Evolutionary conservation across 805 yeast species (phyloP), one percentile per base, ranked within the genome.

Genomic region (Starmerella asiatica): DNA sequence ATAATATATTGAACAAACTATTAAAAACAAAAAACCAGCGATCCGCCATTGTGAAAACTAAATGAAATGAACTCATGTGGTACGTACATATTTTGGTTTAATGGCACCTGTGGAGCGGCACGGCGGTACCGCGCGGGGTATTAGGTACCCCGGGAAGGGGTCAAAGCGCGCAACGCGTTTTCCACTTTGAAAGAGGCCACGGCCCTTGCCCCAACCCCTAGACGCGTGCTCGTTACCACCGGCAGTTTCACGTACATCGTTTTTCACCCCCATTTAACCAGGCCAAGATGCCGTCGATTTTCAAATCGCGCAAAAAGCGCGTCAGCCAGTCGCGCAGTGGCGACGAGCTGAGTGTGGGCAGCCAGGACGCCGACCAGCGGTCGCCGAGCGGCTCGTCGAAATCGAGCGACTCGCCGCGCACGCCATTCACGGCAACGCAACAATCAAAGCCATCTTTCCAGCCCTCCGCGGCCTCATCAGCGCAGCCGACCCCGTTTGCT

Each of bases 301-400:
- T 42, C 23, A 52, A 52, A 43, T 47, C 49, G 30, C 42, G 47
- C 36, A 51, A 51, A 43, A 49, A 45, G 42, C 50, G 56, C 29
- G 54, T 48, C 30, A 49, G 52, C 41, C 45, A 36, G 32, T 34
- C 21, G 31, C 46, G 38, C 38, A 37, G 35, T 21, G 33, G 27
- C n/a, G 48, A 45, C 27, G 42, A 24, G 17, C 21, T 44, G 16
- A 37, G 39, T 28, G 34, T 37, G 9, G 31, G 38, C 29, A 28
- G 38, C 24, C 43, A 31, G 20, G 42, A 34, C 15, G 32, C n/a
- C 15, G 39, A 43, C 32, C 45, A 37, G 35, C 42, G 42, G 26
- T 40, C 49, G n/a, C 43, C 46, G 18, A 40, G 47, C 38, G 33
- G 39, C 29, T 16, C 44, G 30, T 40, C 47, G 15, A 36, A 23